Base-by-base conservation (phyloP, 169 alveolate genomes). In the Theileria parva region DNA sequence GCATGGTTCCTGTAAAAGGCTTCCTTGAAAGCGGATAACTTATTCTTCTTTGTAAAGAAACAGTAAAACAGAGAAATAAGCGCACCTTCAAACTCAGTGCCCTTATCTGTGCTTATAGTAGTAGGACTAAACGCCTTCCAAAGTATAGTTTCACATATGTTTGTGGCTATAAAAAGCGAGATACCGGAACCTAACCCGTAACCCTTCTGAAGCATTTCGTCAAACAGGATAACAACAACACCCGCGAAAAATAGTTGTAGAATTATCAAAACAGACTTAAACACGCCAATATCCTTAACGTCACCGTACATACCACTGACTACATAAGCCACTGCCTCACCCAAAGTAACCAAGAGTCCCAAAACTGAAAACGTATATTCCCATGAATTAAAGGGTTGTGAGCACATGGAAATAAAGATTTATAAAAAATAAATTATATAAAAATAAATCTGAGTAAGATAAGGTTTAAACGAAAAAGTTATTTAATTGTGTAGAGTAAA, bases 181-280 rank as follows among this genome's bases (percentile, higher is more conserved):
- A 98, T 98, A 21, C 99, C 99, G 15, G 99, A 95, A 23, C 99
- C 99, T 77, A 98, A 91, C 51, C 99, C 99, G 88, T 98, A 98
- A 34, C 99, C 99, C 88, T 98, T 98, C 81, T 97, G 99, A 71
- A 98, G 92, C 77, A 98, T 94, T 80, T 98, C 99, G 86, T 98
- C 99, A 68, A 98, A 94, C 81, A 98, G 89, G 57, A 97, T 94
- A 76, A 98, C 99, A 30, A 98, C 97, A 48, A 98, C 97, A n/a
- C 99, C 99, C 50, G 99, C 99, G 88, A 96, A 95, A 84, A 98
- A 95, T 51, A 98, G 95, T 93, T 98, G 97, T 60, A 97, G 76
- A 59, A 98, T 96, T 61, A 98, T 98, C 59, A 98, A 90, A 64
- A 96, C 88, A 39, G 99, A 98, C 92, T 97, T 97, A 85, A 97